Base-by-base conservation (phyloP, 805 yeast species). In the Schizosaccharomyces japonicus region DNA sequence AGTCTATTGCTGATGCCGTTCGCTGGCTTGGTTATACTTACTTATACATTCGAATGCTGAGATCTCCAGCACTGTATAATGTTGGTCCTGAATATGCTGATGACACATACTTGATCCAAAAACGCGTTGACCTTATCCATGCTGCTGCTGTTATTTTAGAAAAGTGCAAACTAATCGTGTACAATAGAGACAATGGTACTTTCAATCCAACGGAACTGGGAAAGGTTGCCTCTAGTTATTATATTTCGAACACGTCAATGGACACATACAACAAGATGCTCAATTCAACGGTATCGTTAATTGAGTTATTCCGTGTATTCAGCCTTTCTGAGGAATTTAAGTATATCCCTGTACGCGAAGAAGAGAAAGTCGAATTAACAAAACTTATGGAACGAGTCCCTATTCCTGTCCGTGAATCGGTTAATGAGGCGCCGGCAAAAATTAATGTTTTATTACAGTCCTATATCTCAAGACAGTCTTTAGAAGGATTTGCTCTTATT, bases 401-500 rank as follows among this genome's bases (percentile, higher is more conserved):
- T 0, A 73, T 87, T 32, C 96, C 98, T 0, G 69, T 90, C 26
- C 76, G 73, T 54, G 95, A 82, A 52, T 61, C 69, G 3, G 63
- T 76, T 0, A 74, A 69, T 42, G 87, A 82, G 50, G 76, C 85
- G 0, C 58, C 73, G 15, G 79, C 93, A 0, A 90, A 90, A 58
- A 71, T 81, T 19, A 83, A 77, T 53, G 73, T 83, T 5, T 60
- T 90, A 32, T 63, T 90, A 10, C 98, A 90, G 57, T 72, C 94
- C 0, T 83, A 80, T 55, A 80, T 90, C n/a, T 80, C 95, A 1
- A 63, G 76, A 32, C 63, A 85, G 23, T 64, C 67, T 7, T 64
- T 90, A 15, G 90, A 80, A 0, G 96, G 96, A 0, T 81, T 82
- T 63, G 95, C 95, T 0, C 62, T 92, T 51, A 75, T 79, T 70